Base-by-base conservation (phyloP, 805 yeast genomes). In the Saccharomyces jurei region DNA sequence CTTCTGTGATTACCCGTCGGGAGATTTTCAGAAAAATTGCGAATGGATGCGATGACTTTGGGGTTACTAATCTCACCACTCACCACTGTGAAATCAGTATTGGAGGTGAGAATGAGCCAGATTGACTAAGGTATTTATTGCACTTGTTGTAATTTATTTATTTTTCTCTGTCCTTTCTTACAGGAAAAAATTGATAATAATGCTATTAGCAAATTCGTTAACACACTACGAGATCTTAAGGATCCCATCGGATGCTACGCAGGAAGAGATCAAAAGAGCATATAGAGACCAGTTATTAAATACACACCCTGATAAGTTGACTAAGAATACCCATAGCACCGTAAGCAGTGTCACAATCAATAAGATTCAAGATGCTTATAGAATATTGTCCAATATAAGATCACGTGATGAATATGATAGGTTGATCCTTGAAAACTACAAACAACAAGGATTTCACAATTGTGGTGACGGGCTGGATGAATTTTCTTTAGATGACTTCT, bases 291-390 rank as follows among this genome's bases (percentile, higher is more conserved):
- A 78, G 14, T 75, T 92, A 6, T 72, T 92, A 1, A 63, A 67
- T 3, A 68, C 79, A 2, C 98, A 92, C 68, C 98, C 98, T 1
- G 98, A 92, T 66, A 91, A 90, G 61, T 57, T 59, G 25, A 47
- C 50, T 2, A 49, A 53, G 2, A 52, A 21, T 17, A 41, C 3
- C 44, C 51, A 44, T 22, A 14, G n/a, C 11, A 21, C 28, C 25
- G 21, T 14, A 17, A 29, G 22, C 29, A 47, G 14, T 2, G 41
- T 44, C 30, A 49, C 58, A 1, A 46, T 83, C 8, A 72, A 79
- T 54, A 69, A 70, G 26, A 75, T 90, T 30, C 79, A 85, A 60
- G 70, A 67, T 25, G 97, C 97, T 0, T 90, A 87, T 61, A 63
- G 70, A n/a, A 73, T 77, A 0, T 70, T 90, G 6, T 66, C 75